These are phyloP conservation scores for Fusarium sp. DNA, from an alignment of 2,329 filamentous ascomycete genomes.

Conservation along the genomic window DNA sequence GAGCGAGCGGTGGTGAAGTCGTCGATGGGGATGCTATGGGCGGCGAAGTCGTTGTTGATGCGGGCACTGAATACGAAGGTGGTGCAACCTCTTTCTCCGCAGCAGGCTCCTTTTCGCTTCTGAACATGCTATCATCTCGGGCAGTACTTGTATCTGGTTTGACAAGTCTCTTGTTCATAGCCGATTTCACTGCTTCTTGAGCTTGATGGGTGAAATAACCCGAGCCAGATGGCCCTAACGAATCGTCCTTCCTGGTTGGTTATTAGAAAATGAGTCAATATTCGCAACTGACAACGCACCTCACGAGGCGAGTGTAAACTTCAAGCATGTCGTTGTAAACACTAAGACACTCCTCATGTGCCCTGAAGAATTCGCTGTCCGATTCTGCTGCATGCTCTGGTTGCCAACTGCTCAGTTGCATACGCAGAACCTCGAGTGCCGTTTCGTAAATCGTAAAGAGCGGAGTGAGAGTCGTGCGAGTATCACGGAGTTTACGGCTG, in stretches of 20 bases:
- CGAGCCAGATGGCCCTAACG: neutral
- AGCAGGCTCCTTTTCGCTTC: neutral
- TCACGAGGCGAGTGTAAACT: neutral
- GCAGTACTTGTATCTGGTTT: neutral
- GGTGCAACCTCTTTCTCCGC: neutral
- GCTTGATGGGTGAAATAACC: neutral
- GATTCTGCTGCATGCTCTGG: neutral
- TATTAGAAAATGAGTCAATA: neutral
- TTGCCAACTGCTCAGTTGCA: neutral
- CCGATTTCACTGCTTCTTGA: neutral
- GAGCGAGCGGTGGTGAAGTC: neutral
- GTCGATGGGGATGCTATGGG: neutral
- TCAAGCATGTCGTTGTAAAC: neutral
- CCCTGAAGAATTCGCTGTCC: neutral
- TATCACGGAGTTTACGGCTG: neutral
- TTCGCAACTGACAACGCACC: neutral
- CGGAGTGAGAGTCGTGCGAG: neutral
- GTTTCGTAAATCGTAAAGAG: neutral
- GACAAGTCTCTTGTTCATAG: neutral
- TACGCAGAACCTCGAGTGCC: neutral
- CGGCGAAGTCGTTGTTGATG: fast-evolving
- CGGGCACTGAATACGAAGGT: neutral
- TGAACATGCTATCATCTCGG: fast-evolving
- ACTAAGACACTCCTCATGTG: neutral
- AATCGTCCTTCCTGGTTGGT: fast-evolving